Base-by-base conservation (phyloP, 768 basidiomycete genomes). In the Russula sp. region DNA sequence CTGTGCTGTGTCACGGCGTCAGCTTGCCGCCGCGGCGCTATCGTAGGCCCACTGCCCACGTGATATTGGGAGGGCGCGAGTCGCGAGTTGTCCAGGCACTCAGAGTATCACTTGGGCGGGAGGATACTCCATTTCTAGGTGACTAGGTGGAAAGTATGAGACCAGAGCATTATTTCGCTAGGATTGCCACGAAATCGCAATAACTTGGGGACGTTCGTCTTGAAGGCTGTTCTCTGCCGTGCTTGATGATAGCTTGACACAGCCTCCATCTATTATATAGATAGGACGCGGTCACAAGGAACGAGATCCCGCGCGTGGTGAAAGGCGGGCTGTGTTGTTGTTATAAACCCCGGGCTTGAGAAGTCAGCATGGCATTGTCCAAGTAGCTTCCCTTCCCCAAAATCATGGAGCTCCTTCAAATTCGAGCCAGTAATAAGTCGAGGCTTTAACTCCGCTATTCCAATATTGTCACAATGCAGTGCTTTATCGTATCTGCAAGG, bases 161-260 rank as follows among this genome's bases (percentile, higher is more conserved):
- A 39, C 25, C 22, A 41, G 11, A 34, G 57, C 47, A 39, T 3
- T 1, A 3, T 32, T n/a, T 38, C 3, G 8, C 35, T 35, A 35
- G 11, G 32, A 36, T 29, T 36, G 3, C 22, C 18, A 42, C 38
- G 14, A 11, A 41, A 14, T 34, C 10, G 7, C 18, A 41, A 4
- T 43, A 29, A 16, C 41, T 53, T 53, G 52, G 25, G 49, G 49
- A 62, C 52, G 39, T 46, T 52, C 29, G 43, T 34, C 34, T 32
- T 29, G n/a, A 47, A 29, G 61, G 62, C 62, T 63, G 62, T 63
- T 59, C 61, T 39, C 29, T 11, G 16, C 35, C 34, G 32, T 35
- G 61, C 61, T 41, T 29, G 25, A 52, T 29, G 38, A 29, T 14
- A 38, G 5, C 18, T 59, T 29, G 42, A 42, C 62, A 63, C 62